Conservation (phyloP, 1,139 yeast genomes). For the Entelexis paramagnoliae region DNA sequence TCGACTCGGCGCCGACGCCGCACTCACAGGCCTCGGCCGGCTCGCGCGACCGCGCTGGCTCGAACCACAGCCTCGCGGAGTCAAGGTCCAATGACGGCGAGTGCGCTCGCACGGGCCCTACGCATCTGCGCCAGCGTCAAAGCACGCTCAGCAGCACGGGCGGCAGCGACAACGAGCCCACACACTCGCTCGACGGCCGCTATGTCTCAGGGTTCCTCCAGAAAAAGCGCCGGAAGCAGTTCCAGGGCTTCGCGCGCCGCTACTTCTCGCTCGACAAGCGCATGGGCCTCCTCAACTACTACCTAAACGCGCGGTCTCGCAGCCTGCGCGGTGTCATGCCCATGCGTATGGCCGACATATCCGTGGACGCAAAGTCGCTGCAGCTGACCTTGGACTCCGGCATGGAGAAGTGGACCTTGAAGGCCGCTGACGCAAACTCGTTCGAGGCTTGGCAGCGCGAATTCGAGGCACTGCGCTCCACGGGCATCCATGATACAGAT, state of each 20-base stretch:
- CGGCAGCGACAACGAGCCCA: slow-evolving; percentile 14
- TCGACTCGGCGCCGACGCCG: not conserved
- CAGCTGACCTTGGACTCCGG: slow-evolving; percentile 87
- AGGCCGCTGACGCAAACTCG: slow-evolving; percentile 53
- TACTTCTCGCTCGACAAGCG: slow-evolving; percentile 73
- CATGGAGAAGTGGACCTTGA: slow-evolving; percentile 86
- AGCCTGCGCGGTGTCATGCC: slow-evolving; percentile 89
- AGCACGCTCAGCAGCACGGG: slow-evolving; percentile 4
- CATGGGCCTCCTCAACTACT: slow-evolving; percentile 76
- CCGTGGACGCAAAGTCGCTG: slow-evolving; percentile 42
- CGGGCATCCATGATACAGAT: slow-evolving; percentile 7
- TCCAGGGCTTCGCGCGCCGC: slow-evolving; percentile 80
- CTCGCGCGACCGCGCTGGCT: not conserved
- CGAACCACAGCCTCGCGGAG: not conserved
- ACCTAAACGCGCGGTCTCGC: slow-evolving; percentile 55
- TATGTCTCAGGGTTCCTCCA: slow-evolving; percentile 62
- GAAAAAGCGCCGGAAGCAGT: slow-evolving; percentile 68
- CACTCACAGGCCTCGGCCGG: not conserved
- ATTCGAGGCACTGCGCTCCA: slow-evolving; percentile 8
- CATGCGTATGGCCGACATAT: slow-evolving; percentile 67
- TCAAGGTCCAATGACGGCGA: not conserved
- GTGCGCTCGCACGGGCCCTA: not conserved
- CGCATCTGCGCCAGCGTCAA: slow-evolving; percentile 5
- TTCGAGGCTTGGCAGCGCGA: slow-evolving; percentile 81
- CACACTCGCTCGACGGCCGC: slow-evolving; percentile 37